Percentiles rank a stretch among this genome's conserved stretches.
These are phyloP conservation scores for Tricholoma hemisulphureum DNA, from an alignment of 768 basidiomycete genomes.

Conservation along the genomic window DNA sequence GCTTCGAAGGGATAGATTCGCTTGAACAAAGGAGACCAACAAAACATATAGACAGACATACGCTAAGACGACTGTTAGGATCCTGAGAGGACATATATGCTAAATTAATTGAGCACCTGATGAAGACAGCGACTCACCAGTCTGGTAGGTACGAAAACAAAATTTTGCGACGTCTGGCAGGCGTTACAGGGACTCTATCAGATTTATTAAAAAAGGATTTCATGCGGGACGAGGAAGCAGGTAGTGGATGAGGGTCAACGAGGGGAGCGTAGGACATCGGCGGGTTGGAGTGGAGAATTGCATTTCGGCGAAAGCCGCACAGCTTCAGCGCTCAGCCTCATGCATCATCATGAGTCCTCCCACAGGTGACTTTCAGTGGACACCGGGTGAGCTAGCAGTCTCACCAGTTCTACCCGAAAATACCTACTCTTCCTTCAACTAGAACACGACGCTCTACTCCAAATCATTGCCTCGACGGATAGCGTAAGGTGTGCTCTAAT, in stretches of 20 bases:
- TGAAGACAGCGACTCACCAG: conserved; percentile 49
- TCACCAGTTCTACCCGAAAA: neutral
- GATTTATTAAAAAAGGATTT: conserved; percentile 24
- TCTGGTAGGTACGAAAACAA: conserved; percentile 71
- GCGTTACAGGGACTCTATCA: conserved; percentile 25
- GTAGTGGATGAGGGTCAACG: conserved; percentile 14
- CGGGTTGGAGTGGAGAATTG: neutral
- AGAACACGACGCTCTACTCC: conserved; percentile 61
- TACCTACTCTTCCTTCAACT: conserved; percentile 12
- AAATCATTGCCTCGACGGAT: conserved; percentile 66
- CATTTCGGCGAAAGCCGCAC: neutral
- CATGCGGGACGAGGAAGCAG: conserved; percentile 20
- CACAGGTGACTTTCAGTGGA: conserved; percentile 46
- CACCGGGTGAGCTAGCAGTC: conserved; percentile 41
- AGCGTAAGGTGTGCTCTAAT: conserved; percentile 50
- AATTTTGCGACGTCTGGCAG: conserved; percentile 40
- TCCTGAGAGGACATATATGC: conserved; percentile 43
- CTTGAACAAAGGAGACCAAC: neutral
- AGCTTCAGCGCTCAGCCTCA: neutral
- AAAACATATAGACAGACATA: conserved; percentile 32
- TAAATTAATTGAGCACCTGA: neutral
- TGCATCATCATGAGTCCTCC: conserved; percentile 7
- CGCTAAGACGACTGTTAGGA: conserved; percentile 65
- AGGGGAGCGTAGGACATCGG: conserved; percentile 33
- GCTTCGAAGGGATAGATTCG: conserved; percentile 31